Evolutionary conservation across 2,329 filamentous ascomycete genomes (phyloP).

Genomic region (Penicillium hordei): DNA sequence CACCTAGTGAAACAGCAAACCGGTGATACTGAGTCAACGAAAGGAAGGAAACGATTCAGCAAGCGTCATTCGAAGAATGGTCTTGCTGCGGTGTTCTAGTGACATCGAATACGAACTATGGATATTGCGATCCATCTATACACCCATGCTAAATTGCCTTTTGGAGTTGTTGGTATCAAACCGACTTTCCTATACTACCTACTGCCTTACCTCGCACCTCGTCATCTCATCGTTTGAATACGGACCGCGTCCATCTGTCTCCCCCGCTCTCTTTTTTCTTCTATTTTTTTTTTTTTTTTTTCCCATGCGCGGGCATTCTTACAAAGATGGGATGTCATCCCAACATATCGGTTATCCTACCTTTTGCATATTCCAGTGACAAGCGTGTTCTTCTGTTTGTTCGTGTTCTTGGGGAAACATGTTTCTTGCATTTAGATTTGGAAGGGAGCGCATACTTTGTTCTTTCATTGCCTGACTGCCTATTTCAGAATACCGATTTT

Average conservation of each 20-base stretch:
- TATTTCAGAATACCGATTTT: constrained; percentile 14
- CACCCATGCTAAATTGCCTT: not conserved
- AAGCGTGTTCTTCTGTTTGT: constrained; percentile 20
- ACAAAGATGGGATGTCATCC: constrained; percentile 11
- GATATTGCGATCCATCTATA: not conserved
- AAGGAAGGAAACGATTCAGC: constrained; percentile 71
- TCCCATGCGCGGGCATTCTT: constrained; percentile 2
- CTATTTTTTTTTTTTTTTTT: constrained; percentile 2
- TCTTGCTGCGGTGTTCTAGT: constrained; percentile 79
- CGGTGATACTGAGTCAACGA: constrained; percentile 55
- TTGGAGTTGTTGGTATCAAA: not conserved
- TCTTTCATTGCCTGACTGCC: constrained; percentile 16
- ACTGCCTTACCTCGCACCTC: not conserved
- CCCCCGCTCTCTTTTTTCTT: not conserved
- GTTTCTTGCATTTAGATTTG: constrained; percentile 29
- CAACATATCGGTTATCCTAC: constrained; percentile 23
- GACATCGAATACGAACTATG: constrained; percentile 10
- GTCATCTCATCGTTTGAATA: not conserved
- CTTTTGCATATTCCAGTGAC: constrained; percentile 28
- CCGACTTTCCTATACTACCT: constrained; percentile 1
- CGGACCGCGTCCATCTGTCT: not conserved
- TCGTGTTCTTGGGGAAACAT: constrained; percentile 20
- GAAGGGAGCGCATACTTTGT: constrained; percentile 24
- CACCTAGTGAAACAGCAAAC: constrained; percentile 45
- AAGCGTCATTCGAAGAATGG: constrained; percentile 93